A percentile compares a stretch with the other conserved stretches of the same genome.
phyloP scores from a whole-genome alignment of 495 filamentous ascomycete genomes.

The Achaetomiella virescens region DNA sequence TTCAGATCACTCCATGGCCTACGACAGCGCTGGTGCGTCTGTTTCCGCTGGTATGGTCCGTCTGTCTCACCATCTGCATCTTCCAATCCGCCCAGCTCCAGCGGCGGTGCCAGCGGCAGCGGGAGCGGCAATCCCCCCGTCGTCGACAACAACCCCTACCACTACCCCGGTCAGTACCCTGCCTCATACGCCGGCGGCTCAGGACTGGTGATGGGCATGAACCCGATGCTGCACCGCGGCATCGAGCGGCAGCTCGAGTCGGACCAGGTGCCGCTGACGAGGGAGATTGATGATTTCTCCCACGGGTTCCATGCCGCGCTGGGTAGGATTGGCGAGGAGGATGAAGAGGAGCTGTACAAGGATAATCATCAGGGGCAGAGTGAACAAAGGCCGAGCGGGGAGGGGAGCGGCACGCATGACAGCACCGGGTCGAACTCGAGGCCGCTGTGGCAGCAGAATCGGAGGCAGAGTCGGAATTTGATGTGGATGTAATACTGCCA shows the following conservation, averaged over 20 bases:
- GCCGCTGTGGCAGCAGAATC: slow-evolving; percentile 46
- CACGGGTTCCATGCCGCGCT: slow-evolving; percentile 32
- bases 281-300: slow-evolving; percentile 40
- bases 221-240: neutral
- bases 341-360: slow-evolving; percentile 19
- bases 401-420: slow-evolving; percentile 8
- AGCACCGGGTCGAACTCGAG: slow-evolving; percentile 4
- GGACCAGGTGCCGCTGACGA: slow-evolving; percentile 30
- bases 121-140: neutral
- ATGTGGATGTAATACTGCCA: slow-evolving; percentile 38
- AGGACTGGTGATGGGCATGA: slow-evolving; percentile 5
- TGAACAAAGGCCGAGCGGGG: neutral
- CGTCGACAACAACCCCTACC: slow-evolving; percentile 18
- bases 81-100: slow-evolving; percentile 19
- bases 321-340: slow-evolving; percentile 37
- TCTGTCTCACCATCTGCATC: slow-evolving; percentile 11
- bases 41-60: neutral
- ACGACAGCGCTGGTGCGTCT: neutral
- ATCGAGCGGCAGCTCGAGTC: slow-evolving; percentile 16
- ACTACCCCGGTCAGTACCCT: slow-evolving; percentile 20
- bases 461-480: slow-evolving; percentile 40
- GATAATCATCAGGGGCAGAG: neutral
- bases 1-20: neutral
- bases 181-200: neutral
- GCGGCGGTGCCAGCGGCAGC: neutral